A percentile compares a stretch with the other conserved stretches of the same genome.
Evolutionary conservation across 2,329 filamentous ascomycete genomes (phyloP).

Genomic region (Hymenoscyphus fraxineus): DNA sequence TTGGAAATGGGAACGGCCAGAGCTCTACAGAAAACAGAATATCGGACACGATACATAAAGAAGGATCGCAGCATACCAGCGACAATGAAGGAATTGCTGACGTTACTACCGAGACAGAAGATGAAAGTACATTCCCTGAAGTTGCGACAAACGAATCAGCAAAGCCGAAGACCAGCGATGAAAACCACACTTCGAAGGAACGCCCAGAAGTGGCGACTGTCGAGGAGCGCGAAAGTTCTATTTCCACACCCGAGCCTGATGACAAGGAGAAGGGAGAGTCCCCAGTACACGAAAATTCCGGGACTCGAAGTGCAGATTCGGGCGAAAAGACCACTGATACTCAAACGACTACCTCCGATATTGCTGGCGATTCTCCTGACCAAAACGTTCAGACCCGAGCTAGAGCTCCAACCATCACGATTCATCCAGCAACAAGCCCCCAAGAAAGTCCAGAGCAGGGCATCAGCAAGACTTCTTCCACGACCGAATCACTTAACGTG

Average conservation of each 20-base stretch:
- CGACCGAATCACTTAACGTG: background rate
- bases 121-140: background rate
- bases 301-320: background rate
- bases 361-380: background rate
- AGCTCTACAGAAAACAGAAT: background rate
- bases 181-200: background rate
- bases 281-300: background rate
- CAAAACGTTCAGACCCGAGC: background rate
- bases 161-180: background rate
- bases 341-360: background rate
- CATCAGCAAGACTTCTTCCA: background rate
- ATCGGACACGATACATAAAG: background rate
- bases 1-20: background rate
- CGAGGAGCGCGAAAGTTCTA: background rate
- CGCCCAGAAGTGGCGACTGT: background rate
- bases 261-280: background rate
- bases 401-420: background rate
- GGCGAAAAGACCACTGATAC: background rate
- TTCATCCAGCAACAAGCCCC: background rate
- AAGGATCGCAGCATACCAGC: background rate
- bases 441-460: background rate
- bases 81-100: background rate
- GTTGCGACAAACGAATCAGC: too few species aligned
- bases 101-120: background rate
- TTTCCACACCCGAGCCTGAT: background rate